phyloP scores from a whole-genome alignment of 805 yeast genomes.

The Kodamaea nitidulidarum region DNA sequence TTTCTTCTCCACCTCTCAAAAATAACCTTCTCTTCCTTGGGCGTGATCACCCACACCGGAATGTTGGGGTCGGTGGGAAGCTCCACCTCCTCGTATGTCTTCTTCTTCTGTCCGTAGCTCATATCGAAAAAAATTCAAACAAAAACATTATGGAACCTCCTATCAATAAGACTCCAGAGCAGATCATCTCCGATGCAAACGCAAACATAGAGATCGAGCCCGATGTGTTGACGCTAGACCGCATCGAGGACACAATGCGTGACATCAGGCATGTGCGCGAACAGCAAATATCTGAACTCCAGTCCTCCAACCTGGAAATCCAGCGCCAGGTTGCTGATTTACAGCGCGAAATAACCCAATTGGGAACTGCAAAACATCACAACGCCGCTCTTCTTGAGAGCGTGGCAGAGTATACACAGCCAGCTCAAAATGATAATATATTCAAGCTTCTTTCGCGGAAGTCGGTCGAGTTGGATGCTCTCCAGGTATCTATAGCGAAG shows the following conservation, averaged over 20 bases:
- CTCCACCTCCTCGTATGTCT: constrained; percentile 34
- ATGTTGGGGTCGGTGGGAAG: constrained; percentile 43
- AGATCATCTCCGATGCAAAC: constrained; percentile 37
- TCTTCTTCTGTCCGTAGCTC: constrained; percentile 26
- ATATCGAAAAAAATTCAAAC: constrained; percentile 11
- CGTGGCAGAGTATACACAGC: constrained; percentile 9
- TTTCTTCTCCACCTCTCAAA: constrained; percentile 65
- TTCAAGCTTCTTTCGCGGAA: constrained; percentile 25
- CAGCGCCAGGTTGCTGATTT: constrained; percentile 8
- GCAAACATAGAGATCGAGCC: constrained; percentile 51
- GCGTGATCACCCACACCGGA: constrained; percentile 75
- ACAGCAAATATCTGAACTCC: constrained; percentile 21
- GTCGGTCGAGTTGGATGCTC: constrained; percentile 37
- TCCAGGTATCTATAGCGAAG: constrained; percentile 50
- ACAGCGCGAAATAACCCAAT: constrained; percentile 14
- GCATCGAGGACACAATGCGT: constrained; percentile 38
- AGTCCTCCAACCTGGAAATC: constrained; percentile 8
- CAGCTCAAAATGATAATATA: constrained; percentile 14
- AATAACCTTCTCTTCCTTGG: constrained; percentile 70
- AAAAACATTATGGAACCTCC: constrained; percentile 7
- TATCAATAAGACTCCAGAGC: constrained; percentile 21
- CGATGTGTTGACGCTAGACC: constrained; percentile 43
- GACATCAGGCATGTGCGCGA: constrained; percentile 15
- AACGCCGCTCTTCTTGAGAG: constrained; percentile 15
- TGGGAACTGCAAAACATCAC: constrained; percentile 21